These are phyloP conservation scores for Cordia subcordata DNA, from an alignment of 257 asterid genomes.

Conservation along the genomic window DNA sequence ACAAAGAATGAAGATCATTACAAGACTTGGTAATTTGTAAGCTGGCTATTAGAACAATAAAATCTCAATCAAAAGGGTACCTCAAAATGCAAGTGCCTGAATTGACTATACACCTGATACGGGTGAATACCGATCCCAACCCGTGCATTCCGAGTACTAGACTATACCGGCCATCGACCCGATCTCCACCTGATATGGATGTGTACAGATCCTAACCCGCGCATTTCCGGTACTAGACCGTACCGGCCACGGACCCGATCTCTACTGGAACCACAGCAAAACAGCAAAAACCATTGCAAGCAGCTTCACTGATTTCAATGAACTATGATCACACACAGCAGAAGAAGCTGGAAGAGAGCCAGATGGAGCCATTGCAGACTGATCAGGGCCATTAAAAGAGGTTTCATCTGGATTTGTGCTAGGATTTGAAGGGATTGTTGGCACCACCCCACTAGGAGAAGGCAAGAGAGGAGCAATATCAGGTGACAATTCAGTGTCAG, in stretches of 20 bases:
- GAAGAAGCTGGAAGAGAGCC: slow-evolving; percentile 35
- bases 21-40: neutral
- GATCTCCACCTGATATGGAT: too few relatives aligned
- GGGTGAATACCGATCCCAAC: too few relatives aligned
- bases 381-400: slow-evolving; percentile 38
- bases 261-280: slow-evolving; percentile 18
- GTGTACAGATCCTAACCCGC: too few relatives aligned
- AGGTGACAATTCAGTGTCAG: slow-evolving; percentile 42
- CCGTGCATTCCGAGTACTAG: too few relatives aligned
- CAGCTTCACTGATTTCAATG: slow-evolving; percentile 5
- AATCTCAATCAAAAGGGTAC: neutral
- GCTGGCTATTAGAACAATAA: neutral
- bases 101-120: too few relatives aligned
- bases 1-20: neutral
- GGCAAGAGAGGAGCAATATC: slow-evolving; percentile 69
- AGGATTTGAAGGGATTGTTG: slow-evolving; percentile 57
- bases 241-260: too few relatives aligned
- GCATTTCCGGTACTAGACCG: too few relatives aligned
- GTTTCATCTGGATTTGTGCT: slow-evolving; percentile 50
- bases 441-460: slow-evolving; percentile 39
- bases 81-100: slow-evolving; percentile 5
- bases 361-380: slow-evolving; percentile 44
- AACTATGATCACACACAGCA: slow-evolving; percentile 23
- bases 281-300: slow-evolving; percentile 16
- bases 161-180: too few relatives aligned